Base-by-base conservation (phyloP, 2,329 filamentous ascomycete genomes). In the Trichoderma lentiforme region DNA sequence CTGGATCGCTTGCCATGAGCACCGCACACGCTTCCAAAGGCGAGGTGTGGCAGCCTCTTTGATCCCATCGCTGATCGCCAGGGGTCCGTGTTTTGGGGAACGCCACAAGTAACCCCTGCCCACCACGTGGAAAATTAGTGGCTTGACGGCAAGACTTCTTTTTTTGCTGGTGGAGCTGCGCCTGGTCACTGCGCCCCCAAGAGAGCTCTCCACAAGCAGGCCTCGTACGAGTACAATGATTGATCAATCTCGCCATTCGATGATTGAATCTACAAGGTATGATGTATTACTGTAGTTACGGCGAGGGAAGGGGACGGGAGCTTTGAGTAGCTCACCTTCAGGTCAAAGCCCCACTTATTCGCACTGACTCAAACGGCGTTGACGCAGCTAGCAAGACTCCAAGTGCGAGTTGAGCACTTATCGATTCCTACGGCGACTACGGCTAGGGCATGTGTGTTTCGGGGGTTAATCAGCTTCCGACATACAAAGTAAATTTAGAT, bases 41-140 rank as follows among this genome's bases (percentile, higher is more conserved):
- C 34, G 62, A 67, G 56, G 70, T 68, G 70, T 71, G 70, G 39
- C 70, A 71, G 61, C 70, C 57, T 34, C 28, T 30, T 32, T 34
- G 28, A 60, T n/a, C 57, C 32, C 70, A 71, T 66, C 36, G 63
- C 62, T 65, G 70, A 72, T 72, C 71, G 71, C 71, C 71, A 72
- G 71, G 71, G 67, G 71, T 71, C 56, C 24, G 63, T 47, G 15
- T 32, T 39, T 30, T 53, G 32, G 36, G 36, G 34, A 65, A 65
- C 30, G 66, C 66, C 66, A 70, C 66, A 70, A 70, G 26, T 11
- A 34, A 43, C 71, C 71, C 71, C 67, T 70, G 71, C 47, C 58
- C 34, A 39, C 71, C 71, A 72, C 71, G 71, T 72, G 71, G 71
- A 30, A 72, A 64, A 47, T 11, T n/a, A 21, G 65, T 63, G 71